A percentile compares a stretch with the other conserved stretches of the same genome.
Evolutionary conservation across 2,329 filamentous ascomycete genomes (phyloP).

Genomic region (Incumbomyces delicatus): DNA sequence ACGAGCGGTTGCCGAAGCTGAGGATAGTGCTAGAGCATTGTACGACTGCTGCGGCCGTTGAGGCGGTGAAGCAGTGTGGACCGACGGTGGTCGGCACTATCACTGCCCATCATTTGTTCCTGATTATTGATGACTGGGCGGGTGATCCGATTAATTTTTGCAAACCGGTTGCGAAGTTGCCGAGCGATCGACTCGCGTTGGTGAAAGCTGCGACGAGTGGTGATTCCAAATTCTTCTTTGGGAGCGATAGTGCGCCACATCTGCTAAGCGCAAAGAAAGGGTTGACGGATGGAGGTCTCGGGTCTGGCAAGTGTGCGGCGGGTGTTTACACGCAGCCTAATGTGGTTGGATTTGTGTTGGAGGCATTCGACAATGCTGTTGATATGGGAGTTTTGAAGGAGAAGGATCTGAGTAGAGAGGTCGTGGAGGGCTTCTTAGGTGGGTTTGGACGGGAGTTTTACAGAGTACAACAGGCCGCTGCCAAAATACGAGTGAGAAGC

Average conservation of each 20-base stretch:
- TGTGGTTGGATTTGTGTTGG: slow-evolving; percentile 48
- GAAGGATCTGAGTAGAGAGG: slow-evolving; percentile 45
- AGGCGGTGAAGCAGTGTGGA: slow-evolving; percentile 67
- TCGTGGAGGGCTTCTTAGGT: slow-evolving; percentile 49
- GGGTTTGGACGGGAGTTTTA: slow-evolving; percentile 27
- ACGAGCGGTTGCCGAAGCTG: slow-evolving; percentile 63
- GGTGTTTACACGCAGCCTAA: slow-evolving; percentile 56
- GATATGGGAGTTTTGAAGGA: slow-evolving; percentile 43
- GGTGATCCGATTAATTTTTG: slow-evolving; percentile 69
- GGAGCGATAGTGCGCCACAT: slow-evolving; percentile 63
- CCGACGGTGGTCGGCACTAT: slow-evolving; percentile 70
- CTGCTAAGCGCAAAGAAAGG: slow-evolving; percentile 47
- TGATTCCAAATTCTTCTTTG: slow-evolving; percentile 55
- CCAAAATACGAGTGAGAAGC: slow-evolving; percentile 11
- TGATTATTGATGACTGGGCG: slow-evolving; percentile 68
- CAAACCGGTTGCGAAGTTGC: slow-evolving; percentile 64
- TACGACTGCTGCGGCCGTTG: slow-evolving; percentile 71
- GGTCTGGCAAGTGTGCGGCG: slow-evolving; percentile 39
- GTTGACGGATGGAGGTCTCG: slow-evolving; percentile 29
- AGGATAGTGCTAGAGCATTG: slow-evolving; percentile 61
- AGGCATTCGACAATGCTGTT: slow-evolving; percentile 48
- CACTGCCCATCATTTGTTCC: slow-evolving; percentile 75
- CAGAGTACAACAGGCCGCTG: slow-evolving; percentile 8
- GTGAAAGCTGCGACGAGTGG: slow-evolving; percentile 50
- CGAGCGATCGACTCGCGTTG: slow-evolving; percentile 62